Evolutionary conservation across 768 basidiomycete species (phyloP).

Genomic region (Nevesoporus exiguus): DNA sequence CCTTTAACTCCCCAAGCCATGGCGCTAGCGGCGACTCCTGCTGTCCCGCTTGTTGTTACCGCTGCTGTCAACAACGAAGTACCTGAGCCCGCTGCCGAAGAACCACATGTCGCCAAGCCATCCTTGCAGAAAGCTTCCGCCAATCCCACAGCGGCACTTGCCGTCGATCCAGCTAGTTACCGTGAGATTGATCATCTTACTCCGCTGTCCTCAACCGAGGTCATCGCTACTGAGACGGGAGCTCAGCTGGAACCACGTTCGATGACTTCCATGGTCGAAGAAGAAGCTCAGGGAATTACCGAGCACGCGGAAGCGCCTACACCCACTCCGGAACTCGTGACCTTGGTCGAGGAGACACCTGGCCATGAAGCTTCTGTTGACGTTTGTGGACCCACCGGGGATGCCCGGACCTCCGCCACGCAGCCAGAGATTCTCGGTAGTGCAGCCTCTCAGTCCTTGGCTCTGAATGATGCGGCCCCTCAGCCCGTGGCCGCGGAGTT

Average conservation of each 20-base stretch:
- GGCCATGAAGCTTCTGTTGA: slow-evolving; percentile 3
- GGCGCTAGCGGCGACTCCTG: background rate
- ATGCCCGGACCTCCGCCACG: background rate
- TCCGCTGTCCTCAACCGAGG: background rate
- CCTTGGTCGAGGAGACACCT: slow-evolving; percentile 18
- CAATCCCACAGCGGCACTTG: slow-evolving; percentile 4
- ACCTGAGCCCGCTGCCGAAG: background rate
- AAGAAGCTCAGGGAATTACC: slow-evolving; percentile 12
- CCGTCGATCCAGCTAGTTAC: slow-evolving; percentile 3
- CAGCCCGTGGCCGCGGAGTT: slow-evolving; percentile 6
- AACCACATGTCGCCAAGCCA: slow-evolving; percentile 2
- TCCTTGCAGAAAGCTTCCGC: slow-evolving; percentile 4
- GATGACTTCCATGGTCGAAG: background rate
- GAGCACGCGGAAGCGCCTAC: slow-evolving; percentile 12
- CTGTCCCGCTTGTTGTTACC: background rate
- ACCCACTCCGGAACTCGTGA: slow-evolving; percentile 9
- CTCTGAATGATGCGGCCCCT: background rate
- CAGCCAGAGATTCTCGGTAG: background rate
- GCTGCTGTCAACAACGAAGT: background rate
- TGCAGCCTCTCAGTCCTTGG: background rate
- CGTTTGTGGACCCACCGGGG: background rate
- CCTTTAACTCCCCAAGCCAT: background rate
- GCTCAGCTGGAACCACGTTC: slow-evolving; percentile 9
- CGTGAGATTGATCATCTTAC: slow-evolving; percentile 4
- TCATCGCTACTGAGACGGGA: slow-evolving; percentile 10